These are phyloP conservation scores for Bimuria novae-zelandiae DNA, from an alignment of 2,329 filamentous ascomycete species.

Conservation along the genomic window DNA sequence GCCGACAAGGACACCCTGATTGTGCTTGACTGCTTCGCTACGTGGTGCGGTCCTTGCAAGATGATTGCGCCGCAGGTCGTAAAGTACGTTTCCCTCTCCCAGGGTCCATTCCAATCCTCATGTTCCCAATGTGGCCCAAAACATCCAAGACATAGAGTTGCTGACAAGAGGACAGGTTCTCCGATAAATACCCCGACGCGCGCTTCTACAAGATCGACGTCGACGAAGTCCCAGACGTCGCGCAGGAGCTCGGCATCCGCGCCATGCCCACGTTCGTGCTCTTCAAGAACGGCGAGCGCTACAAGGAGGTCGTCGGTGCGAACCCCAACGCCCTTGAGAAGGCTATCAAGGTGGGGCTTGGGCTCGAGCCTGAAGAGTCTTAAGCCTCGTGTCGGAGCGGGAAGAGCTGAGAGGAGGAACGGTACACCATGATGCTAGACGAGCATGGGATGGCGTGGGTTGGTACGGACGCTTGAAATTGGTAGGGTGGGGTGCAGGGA, in stretches of 20 bases:
- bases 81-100: slow-evolving; percentile 56
- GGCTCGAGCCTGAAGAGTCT: neutral
- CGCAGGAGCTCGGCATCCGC: slow-evolving; percentile 76
- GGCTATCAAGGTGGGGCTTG: slow-evolving; percentile 50
- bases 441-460: neutral
- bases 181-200: slow-evolving; percentile 62
- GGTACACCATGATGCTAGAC: neutral
- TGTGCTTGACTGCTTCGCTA: slow-evolving; percentile 84
- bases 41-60: slow-evolving; percentile 96
- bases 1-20: slow-evolving; percentile 62
- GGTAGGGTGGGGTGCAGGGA: neutral
- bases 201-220: slow-evolving; percentile 92
- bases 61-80: slow-evolving; percentile 77
- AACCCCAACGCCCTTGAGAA: slow-evolving; percentile 71
- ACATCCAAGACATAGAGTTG: neutral
- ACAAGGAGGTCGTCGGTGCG: slow-evolving; percentile 76
- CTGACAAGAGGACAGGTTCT: slow-evolving; percentile 56
- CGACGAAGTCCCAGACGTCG: slow-evolving; percentile 76
- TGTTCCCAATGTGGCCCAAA: neutral
- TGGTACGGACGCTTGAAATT: no score
- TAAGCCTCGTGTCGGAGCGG: neutral
- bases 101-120: neutral
- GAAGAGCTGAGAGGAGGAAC: neutral
- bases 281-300: slow-evolving; percentile 79
- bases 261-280: slow-evolving; percentile 93